phyloP scores from a whole-genome alignment of 441 rosid genomes.

The Croton laevigatus region DNA sequence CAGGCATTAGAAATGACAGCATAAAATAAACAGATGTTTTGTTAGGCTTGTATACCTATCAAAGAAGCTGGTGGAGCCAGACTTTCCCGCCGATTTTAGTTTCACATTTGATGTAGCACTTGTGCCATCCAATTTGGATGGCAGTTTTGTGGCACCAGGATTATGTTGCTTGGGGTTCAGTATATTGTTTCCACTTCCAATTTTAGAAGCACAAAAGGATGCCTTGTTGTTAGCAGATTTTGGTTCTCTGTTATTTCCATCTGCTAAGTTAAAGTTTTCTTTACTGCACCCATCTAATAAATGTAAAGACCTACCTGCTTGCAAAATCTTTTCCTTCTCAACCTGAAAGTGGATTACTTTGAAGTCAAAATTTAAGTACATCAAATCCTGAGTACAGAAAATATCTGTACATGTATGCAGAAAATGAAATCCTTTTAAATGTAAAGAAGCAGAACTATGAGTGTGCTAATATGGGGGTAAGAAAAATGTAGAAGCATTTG shows the following conservation, averaged over 20 bases:
- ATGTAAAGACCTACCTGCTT: conserved; percentile 46
- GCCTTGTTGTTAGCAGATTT: conserved; percentile 21
- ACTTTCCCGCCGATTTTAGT: conserved; percentile 35
- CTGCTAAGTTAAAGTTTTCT: conserved; percentile 28
- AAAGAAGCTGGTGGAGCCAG: conserved; percentile 52
- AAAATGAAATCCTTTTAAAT: neutral
- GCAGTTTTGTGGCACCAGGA: conserved; percentile 29
- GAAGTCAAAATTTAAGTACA: neutral
- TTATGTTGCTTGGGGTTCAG: conserved; percentile 30
- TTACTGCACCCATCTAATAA: conserved; percentile 35
- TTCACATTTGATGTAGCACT: conserved; percentile 32
- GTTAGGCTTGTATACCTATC: conserved; percentile 51
- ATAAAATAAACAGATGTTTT: conserved; percentile 13
- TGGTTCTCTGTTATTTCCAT: conserved; percentile 24
- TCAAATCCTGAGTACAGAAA: neutral
- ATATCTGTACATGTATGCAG: neutral
- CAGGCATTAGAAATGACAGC: neutral
- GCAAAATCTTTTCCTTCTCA: conserved; percentile 83
- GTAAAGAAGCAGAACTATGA: conserved; percentile 1
- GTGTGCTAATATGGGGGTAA: neutral
- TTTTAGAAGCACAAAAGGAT: conserved; percentile 22
- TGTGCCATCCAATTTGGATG: conserved; percentile 29
- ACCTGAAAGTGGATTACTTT: conserved; percentile 47
- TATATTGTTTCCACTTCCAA: conserved; percentile 27
- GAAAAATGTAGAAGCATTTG: neutral